Evolutionary conservation across 2,329 filamentous ascomycete species (phyloP), one percentile per base, ranked within the genome.

Genomic region (Coleophoma eucalyptorum): DNA sequence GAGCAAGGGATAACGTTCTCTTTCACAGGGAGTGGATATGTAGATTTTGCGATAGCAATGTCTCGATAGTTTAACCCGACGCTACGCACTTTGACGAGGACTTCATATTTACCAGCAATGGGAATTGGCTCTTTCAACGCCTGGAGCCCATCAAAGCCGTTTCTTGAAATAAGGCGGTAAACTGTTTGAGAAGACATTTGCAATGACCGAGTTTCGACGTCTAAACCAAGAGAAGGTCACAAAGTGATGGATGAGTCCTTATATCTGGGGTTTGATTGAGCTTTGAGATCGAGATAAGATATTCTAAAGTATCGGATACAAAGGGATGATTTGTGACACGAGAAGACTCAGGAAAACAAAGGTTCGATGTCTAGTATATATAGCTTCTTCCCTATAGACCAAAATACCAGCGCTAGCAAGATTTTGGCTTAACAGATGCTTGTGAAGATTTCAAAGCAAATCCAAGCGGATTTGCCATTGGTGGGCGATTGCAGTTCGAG

Each of bases 1-100:
- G 63, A 67, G 55, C 65, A 65, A 5, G 69, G 70, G 10, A 69
- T 55, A 1, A 72, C 61, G 4, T 66, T 51, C 3, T 65, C 59
- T 46, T 66, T 67, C n/a, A 65, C 57, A 0, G 60, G 53, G 12
- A 67, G 53, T 2, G 65, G 67, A 48, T 70, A 71, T 10, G 49
- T 55, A 3, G 48, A 48, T 6, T 42, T 64, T 8, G 61, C 58
- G 20, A 70, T 60, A n/a, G 57, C 60, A 15, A 65, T 46, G 44
- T 71, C 68, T 21, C 67, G 63, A 51, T 61, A 67, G 55, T 71
- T 71, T 12, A 71, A 58, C 7, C 65, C 51, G 4, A 68, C 60
- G 50, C 55, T 61, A 12, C 60, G 62, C 5, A 68, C 53, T 40
- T 56, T 61, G 44, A 69, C 54, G 5, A 70, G 58, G 42, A 68